These are phyloP conservation scores for Erysimum cheiri DNA, from an alignment of 441 rosid species.

Conservation along the genomic window DNA sequence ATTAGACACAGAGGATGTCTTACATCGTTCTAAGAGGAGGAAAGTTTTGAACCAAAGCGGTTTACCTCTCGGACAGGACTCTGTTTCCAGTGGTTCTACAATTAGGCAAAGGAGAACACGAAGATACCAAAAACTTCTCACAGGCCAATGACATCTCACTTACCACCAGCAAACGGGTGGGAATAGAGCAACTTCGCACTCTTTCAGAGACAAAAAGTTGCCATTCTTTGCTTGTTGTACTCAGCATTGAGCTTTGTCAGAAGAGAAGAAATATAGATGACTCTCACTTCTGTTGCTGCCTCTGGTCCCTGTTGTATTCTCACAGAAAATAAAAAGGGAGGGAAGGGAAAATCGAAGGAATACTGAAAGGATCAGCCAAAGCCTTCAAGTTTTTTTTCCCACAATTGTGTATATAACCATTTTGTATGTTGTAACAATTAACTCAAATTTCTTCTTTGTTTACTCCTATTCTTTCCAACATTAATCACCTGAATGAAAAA, in stretches of 20 bases:
- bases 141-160: slow-evolving; percentile 26
- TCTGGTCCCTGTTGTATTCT: slow-evolving; percentile 25
- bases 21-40: slow-evolving; percentile 58
- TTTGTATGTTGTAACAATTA: slow-evolving; percentile 44
- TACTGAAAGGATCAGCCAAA: slow-evolving; percentile 21
- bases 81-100: slow-evolving; percentile 43
- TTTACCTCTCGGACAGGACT: slow-evolving; percentile 43
- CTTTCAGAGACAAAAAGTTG: slow-evolving; percentile 34
- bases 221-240: slow-evolving; percentile 37
- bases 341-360: slow-evolving; percentile 14
- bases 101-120: slow-evolving; percentile 55
- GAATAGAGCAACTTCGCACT: slow-evolving; percentile 23
- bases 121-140: slow-evolving; percentile 68
- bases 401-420: slow-evolving; percentile 35
- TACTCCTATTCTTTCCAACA: slow-evolving; percentile 44
- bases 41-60: slow-evolving; percentile 44
- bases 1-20: slow-evolving; percentile 90
- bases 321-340: slow-evolving; percentile 15
- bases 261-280: slow-evolving; percentile 29
- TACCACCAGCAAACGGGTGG: slow-evolving; percentile 3
- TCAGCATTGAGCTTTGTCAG: slow-evolving; percentile 29
- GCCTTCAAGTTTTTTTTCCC: slow-evolving; percentile 1
- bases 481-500: slow-evolving; percentile 37
- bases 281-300: slow-evolving; percentile 22
- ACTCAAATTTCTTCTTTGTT: slow-evolving; percentile 29